Base-by-base conservation (phyloP, 352 stramenopile species). In the Blastocystis sp. region DNA sequence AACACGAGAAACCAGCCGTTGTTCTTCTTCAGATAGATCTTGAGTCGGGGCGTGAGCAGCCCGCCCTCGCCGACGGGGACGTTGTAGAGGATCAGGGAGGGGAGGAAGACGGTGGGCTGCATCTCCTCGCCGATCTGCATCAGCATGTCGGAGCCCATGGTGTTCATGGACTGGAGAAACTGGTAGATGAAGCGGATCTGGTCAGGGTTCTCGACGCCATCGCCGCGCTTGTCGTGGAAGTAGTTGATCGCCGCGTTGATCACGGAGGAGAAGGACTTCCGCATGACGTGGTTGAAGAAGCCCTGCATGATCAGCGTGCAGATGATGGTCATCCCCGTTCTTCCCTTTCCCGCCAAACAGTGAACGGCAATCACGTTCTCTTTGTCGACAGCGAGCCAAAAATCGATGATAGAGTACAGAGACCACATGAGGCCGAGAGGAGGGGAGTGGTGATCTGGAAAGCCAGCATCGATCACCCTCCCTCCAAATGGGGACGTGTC, bases 151-250 rank as follows among this genome's bases (percentile, higher is more conserved):
- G 74, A 66, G 24, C 74, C 74, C 74, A 84, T 84, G 9, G 74
- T 59, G 48, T 84, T 59, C 61, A 63, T 57, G 38, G 74, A 84
- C 54, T 84, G 54, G 19, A 84, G 57, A 28, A 84, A 84, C 17
- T 84, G 57, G 45, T 84, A 84, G 38, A 84, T 84, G 28, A 84
- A 84, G 24, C 74, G 74, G 45, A 88, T 76, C 28, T 88, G 78
- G 24, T 88, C 78, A 42, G 68, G 64, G 57, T 88, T 88, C 52
- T 88, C 78, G 2, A 88, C 60, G 21, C 78, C 78, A 40, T 88
- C 78, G 34, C 78, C 78, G 19, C 78, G 78, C 43, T 76, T 76
- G 11, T 76, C 68, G 21, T 63, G 52, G 28, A 88, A 88, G 52
- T 66, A 88, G 52, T 74, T 76, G 54, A 88, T 88, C 40, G 68